Percentiles rank a stretch among this genome's conserved stretches.
phyloP scores from a whole-genome alignment of 1,284 basidiomycete species.

The Cerrena zonata region DNA sequence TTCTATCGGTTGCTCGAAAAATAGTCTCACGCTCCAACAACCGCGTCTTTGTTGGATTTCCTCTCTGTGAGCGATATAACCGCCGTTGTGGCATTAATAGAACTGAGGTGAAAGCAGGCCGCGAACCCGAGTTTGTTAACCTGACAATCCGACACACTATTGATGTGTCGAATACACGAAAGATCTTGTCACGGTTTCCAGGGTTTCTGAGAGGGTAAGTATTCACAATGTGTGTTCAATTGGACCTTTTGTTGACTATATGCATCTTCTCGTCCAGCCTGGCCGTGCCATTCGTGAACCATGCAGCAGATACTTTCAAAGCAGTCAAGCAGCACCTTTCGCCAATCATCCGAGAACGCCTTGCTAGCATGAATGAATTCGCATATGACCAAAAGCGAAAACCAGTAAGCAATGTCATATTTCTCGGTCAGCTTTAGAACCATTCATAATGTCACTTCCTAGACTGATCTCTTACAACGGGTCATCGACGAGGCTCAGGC shows the following conservation, averaged over 20 bases:
- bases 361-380: constrained; percentile 23
- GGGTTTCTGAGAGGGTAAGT: not conserved
- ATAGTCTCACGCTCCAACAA: constrained; percentile 36
- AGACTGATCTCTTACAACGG: constrained; percentile 16
- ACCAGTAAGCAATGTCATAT: constrained; percentile 28
- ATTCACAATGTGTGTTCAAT: not conserved
- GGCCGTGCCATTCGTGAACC: constrained; percentile 8
- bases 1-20: constrained; percentile 25
- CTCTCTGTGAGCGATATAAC: constrained; percentile 38
- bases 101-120: too few relatives aligned
- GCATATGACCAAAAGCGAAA: constrained; percentile 32
- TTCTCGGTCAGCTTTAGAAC: not conserved
- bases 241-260: not conserved
- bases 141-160: not conserved
- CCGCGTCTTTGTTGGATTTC: constrained; percentile 40
- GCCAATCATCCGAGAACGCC: constrained; percentile 29
- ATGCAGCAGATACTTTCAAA: not conserved
- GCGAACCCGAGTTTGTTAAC: not conserved
- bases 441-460: not conserved
- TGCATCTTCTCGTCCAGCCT: constrained; percentile 6
- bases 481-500: not conserved
- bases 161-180: not conserved
- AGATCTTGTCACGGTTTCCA: not conserved
- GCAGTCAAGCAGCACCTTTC: not conserved
- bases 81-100: too few relatives aligned